phyloP scores from a whole-genome alignment of 768 basidiomycete species.

The Calocybe gangraenosa region DNA sequence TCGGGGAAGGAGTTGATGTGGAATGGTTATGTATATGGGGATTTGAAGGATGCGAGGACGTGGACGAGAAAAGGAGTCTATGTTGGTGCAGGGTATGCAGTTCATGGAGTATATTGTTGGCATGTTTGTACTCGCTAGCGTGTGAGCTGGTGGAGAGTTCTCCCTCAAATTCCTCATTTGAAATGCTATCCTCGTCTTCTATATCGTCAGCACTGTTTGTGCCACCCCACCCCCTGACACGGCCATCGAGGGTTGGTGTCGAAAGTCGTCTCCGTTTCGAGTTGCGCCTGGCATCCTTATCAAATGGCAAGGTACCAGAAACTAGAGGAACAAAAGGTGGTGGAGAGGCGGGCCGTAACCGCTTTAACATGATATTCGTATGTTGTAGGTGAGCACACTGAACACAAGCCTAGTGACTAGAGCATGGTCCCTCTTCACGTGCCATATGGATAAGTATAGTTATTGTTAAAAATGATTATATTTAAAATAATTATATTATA shows the following conservation, averaged over 20 bases:
- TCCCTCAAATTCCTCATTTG: slow-evolving; percentile 20
- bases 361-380: slow-evolving; percentile 43
- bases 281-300: slow-evolving; percentile 26
- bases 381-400: neutral
- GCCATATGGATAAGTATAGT: too few species aligned
- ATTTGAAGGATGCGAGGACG: slow-evolving; percentile 7
- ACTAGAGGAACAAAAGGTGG: slow-evolving; percentile 27
- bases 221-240: slow-evolving; percentile 41
- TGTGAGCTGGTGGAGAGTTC: slow-evolving; percentile 21
- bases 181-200: slow-evolving; percentile 26
- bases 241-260: slow-evolving; percentile 52
- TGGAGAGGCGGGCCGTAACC: slow-evolving; percentile 45
- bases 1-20: neutral
- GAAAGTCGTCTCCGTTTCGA: slow-evolving; percentile 51
- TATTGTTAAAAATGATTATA: too few species aligned
- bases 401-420: neutral
- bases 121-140: slow-evolving; percentile 47
- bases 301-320: slow-evolving; percentile 22
- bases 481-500: too few species aligned
- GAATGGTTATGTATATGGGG: neutral
- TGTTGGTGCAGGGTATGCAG: slow-evolving; percentile 68
- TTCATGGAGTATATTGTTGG: slow-evolving; percentile 66
- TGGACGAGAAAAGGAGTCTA: slow-evolving; percentile 41
- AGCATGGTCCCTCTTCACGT: too few species aligned
- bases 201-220: slow-evolving; percentile 25